A percentile compares a stretch with the other conserved stretches of the same genome.
These are phyloP conservation scores for Cynanchum wilfordii DNA, from an alignment of 257 asterid species.

Conservation along the genomic window DNA sequence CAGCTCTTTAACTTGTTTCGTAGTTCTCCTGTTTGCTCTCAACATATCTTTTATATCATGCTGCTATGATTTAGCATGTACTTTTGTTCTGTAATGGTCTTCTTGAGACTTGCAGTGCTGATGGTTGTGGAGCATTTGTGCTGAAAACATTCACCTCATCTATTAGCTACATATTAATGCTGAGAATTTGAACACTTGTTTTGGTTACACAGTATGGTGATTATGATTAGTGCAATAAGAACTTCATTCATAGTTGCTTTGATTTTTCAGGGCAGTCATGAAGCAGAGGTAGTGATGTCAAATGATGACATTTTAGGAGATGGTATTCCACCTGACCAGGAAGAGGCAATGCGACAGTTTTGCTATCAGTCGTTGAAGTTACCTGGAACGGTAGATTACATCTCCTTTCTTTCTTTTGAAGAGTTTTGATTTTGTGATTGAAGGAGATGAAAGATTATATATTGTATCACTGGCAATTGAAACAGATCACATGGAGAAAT, in stretches of 20 bases:
- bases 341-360: slow-evolving; percentile 57
- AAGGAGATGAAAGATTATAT: background rate
- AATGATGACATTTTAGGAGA: slow-evolving; percentile 93
- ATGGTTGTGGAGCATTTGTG: background rate
- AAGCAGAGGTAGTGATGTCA: slow-evolving; percentile 48
- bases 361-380: slow-evolving; percentile 76
- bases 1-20: background rate
- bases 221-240: background rate
- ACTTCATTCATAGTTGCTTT: slow-evolving; percentile 6
- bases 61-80: background rate
- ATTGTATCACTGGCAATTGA: background rate
- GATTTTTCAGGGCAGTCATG: slow-evolving; percentile 66
- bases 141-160: background rate
- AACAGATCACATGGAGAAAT: too few relatives aligned
- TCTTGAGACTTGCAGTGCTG: background rate
- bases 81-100: background rate
- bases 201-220: slow-evolving; percentile 3
- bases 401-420: background rate
- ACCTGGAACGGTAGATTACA: slow-evolving; percentile 49
- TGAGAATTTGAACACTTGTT: background rate
- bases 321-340: slow-evolving; percentile 73
- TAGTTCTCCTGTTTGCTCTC: background rate
- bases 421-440: background rate
- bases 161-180: background rate
- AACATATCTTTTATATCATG: background rate